phyloP scores from a whole-genome alignment of 495 filamentous ascomycete genomes.

The Penicillium turbatum region DNA sequence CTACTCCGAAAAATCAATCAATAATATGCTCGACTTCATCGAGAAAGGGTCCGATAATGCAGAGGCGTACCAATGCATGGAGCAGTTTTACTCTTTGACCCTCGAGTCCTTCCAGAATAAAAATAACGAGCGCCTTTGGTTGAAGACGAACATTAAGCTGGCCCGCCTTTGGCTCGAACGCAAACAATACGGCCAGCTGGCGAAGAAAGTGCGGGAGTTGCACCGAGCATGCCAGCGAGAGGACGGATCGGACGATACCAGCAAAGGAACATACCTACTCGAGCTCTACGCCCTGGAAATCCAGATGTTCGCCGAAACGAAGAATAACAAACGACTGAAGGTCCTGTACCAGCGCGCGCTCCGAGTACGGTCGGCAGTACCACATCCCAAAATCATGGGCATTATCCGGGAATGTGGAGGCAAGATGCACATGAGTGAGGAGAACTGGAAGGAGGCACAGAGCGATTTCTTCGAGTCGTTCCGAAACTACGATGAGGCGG shows the following conservation, averaged over 20 bases:
- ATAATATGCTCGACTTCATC: slow-evolving; percentile 98
- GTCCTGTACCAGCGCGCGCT: slow-evolving; percentile 85
- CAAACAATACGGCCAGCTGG: slow-evolving; percentile 77
- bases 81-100: slow-evolving; percentile 91
- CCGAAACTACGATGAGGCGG: slow-evolving; percentile 97
- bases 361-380: slow-evolving; percentile 87
- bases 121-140: slow-evolving; percentile 95
- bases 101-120: slow-evolving; percentile 93
- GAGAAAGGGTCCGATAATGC: slow-evolving; percentile 86
- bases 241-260: slow-evolving; percentile 89
- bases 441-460: slow-evolving; percentile 97
- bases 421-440: slow-evolving; percentile 99
- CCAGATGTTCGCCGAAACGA: slow-evolving; percentile 95
- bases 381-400: slow-evolving; percentile 98
- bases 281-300: slow-evolving; percentile 98
- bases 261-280: slow-evolving; percentile 91
- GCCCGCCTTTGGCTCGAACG: slow-evolving; percentile 85
- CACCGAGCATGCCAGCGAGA: slow-evolving; percentile 85
- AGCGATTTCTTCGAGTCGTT: slow-evolving; percentile 98
- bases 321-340: slow-evolving; percentile 97
- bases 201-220: slow-evolving; percentile 80
- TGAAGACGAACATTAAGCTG: slow-evolving; percentile 98
- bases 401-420: slow-evolving; percentile 98
- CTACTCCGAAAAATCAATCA: slow-evolving; percentile 98
- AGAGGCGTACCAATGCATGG: slow-evolving; percentile 79